Conservation (phyloP, 2,329 filamentous ascomycete genomes). For the Fusarium concolor region DNA sequence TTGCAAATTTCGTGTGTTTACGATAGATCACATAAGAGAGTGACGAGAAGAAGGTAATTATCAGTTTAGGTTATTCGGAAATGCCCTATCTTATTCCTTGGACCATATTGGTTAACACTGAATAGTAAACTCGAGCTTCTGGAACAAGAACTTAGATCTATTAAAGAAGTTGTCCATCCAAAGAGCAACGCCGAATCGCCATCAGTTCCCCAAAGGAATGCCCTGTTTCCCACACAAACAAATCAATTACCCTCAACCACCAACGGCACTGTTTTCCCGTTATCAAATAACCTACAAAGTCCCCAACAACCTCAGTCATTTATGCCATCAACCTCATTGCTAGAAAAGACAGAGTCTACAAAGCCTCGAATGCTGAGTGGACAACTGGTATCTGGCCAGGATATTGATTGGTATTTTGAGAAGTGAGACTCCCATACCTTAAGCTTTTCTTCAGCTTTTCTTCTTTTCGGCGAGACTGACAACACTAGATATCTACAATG, state of each 20-base stretch:
- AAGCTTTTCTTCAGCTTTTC: background rate
- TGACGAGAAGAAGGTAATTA: conserved; percentile 57
- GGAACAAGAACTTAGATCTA: conserved; percentile 65
- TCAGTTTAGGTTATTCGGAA: background rate
- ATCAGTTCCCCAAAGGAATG: conserved; percentile 46
- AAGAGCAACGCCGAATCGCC: conserved; percentile 38
- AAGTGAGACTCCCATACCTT: conserved; percentile 50
- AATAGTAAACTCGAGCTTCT: conserved; percentile 66
- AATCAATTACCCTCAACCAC: conserved; percentile 20
- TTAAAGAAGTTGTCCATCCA: conserved; percentile 63
- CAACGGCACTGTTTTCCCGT: conserved; percentile 9
- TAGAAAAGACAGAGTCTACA: conserved; percentile 46
- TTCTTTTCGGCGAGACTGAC: background rate
- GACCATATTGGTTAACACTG: conserved; percentile 9
- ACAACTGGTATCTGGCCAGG: conserved; percentile 62
- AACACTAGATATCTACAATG: conserved; percentile 61
- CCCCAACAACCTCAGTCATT: conserved; percentile 11
- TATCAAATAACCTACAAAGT: conserved; percentile 18
- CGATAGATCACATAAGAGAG: conserved; percentile 60
- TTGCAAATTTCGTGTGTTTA: conserved; percentile 58
- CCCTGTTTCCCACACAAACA: conserved; percentile 38
- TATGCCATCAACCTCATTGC: conserved; percentile 2
- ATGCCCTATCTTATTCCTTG: background rate
- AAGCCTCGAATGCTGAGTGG: conserved; percentile 60
- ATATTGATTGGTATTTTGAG: conserved; percentile 67